Conservation (phyloP, 2,329 filamentous ascomycete species). For the Penicillium sp. region DNA sequence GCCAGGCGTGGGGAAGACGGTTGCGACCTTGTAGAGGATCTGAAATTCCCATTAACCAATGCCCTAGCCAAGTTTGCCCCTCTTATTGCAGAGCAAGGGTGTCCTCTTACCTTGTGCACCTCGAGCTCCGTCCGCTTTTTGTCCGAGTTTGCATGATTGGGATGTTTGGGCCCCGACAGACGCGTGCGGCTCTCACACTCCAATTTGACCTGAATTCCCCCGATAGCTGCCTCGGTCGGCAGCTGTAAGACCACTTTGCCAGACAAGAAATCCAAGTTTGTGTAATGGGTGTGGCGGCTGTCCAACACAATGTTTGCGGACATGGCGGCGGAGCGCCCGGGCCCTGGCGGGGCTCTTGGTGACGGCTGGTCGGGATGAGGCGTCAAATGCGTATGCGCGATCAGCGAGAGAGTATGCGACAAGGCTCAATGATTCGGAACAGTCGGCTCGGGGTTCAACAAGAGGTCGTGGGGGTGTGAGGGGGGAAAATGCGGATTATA, state of each 20-base stretch:
- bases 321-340: conserved; percentile 38
- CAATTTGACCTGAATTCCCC: conserved; percentile 51
- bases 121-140: conserved; percentile 52
- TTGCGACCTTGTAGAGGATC: conserved; percentile 51
- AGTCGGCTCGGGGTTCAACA: not conserved
- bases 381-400: not conserved
- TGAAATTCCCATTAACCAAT: conserved; percentile 20
- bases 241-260: conserved; percentile 49
- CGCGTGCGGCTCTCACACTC: conserved; percentile 53
- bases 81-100: not conserved
- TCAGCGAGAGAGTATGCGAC: not conserved
- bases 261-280: conserved; percentile 51
- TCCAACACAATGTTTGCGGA: conserved; percentile 49
- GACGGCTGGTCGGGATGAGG: not conserved
- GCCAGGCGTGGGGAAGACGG: conserved; percentile 49
- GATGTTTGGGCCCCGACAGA: conserved; percentile 43
- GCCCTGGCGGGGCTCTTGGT: conserved; percentile 10
- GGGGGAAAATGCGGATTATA: conserved; percentile 17
- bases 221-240: conserved; percentile 45
- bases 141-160: conserved; percentile 45
- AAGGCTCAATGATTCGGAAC: not conserved
- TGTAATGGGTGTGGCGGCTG: conserved; percentile 46
- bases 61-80: not conserved
- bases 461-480: conserved; percentile 7
- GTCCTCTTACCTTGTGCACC: conserved; percentile 48